phyloP scores from a whole-genome alignment of 345 rosid genomes.

The Physaria fendleri region DNA sequence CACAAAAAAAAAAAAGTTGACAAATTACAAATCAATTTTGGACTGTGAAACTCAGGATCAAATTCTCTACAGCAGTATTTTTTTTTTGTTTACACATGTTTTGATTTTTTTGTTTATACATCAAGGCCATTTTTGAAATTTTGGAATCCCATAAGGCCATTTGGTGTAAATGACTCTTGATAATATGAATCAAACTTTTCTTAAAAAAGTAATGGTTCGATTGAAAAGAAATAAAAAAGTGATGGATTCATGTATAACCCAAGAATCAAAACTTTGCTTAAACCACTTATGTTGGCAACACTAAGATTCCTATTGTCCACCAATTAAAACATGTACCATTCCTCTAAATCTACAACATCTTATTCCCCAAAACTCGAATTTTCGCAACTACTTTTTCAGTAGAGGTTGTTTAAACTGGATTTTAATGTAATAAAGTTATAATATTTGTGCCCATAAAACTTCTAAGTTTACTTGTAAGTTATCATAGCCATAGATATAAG shows the following conservation, averaged over 20 bases:
- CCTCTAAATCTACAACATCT: constrained; percentile 10
- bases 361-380: constrained; percentile 6
- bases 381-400: not conserved
- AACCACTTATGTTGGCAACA: constrained; percentile 20
- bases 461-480: not conserved
- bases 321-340: constrained; percentile 11
- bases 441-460: not conserved
- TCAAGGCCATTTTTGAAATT: too few relatives aligned
- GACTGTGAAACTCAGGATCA: not conserved
- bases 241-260: not conserved
- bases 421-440: not conserved
- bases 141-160: too few relatives aligned
- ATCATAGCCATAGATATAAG: not conserved
- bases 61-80: not conserved
- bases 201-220: constrained; percentile 18
- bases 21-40: not conserved
- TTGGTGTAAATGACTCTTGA: too few relatives aligned
- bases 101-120: too few relatives aligned
- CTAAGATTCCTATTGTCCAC: constrained; percentile 25
- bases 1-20: not conserved
- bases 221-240: constrained; percentile 13
- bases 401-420: not conserved
- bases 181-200: constrained; percentile 5
- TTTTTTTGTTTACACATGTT: too few relatives aligned
- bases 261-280: constrained; percentile 27